Evolutionary conservation across 176 grass and related monocot genomes (phyloP).

Genomic region (Echinochloa phyllopogon): DNA sequence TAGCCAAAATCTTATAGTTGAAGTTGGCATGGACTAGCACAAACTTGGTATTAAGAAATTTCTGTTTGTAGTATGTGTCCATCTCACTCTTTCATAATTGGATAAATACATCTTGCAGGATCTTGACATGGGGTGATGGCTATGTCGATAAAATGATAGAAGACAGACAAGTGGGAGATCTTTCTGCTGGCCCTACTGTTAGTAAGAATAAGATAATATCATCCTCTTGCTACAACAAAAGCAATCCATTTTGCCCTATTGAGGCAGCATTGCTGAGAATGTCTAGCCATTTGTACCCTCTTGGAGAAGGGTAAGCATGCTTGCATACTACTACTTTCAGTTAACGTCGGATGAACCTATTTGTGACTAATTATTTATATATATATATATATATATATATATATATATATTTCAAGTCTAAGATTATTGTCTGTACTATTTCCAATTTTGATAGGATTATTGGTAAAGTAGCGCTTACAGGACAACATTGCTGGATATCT

Average conservation of each 20-base stretch:
- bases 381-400: too few species aligned
- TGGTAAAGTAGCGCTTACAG: conserved; percentile 64
- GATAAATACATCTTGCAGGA: conserved; percentile 49
- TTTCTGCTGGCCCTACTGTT: conserved; percentile 23
- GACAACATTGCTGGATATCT: conserved; percentile 64
- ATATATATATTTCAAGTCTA: too few species aligned
- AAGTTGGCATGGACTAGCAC: conserved; percentile 23
- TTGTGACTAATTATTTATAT: conserved; percentile 13
- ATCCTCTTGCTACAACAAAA: conserved; percentile 37
- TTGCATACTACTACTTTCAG: conserved; percentile 26
- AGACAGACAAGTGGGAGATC: conserved; percentile 18
- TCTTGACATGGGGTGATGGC: conserved; percentile 67
- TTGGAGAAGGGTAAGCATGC: conserved; percentile 74
- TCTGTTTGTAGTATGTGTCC: not conserved
- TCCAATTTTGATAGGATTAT: conserved; percentile 55
- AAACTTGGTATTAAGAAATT: not conserved
- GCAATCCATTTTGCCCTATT: conserved; percentile 41
- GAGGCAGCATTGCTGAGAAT: conserved; percentile 55
- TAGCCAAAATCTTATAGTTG: conserved; percentile 5
- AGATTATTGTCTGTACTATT: conserved; percentile 19
- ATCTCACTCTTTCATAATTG: conserved; percentile 24
- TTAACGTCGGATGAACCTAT: not conserved
- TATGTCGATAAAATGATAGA: conserved; percentile 49
- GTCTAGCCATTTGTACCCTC: conserved; percentile 50
- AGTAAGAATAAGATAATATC: conserved; percentile 36